phyloP scores from a whole-genome alignment of 1,139 yeast species.

The Hyphopichia fennica region DNA sequence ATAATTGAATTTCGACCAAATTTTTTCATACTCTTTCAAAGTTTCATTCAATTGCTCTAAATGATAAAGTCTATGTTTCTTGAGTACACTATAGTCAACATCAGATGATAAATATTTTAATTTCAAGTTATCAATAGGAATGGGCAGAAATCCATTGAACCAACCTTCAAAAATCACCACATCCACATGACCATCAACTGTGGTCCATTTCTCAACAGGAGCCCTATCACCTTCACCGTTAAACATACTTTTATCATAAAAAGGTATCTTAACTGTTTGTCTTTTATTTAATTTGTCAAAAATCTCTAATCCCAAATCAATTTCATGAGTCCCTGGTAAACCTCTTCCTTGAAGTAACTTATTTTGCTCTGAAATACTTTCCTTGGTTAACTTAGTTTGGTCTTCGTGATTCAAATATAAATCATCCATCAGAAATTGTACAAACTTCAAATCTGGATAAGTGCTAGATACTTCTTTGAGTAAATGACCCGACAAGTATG shows the following conservation, averaged over 20 bases:
- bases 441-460: slow-evolving; percentile 44
- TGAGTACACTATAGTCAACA: slow-evolving; percentile 18
- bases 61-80: slow-evolving; percentile 24
- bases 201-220: slow-evolving; percentile 36
- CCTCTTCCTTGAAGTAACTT: slow-evolving; percentile 75
- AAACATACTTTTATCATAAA: slow-evolving; percentile 75
- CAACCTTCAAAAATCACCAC: slow-evolving; percentile 88
- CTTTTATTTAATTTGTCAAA: slow-evolving; percentile 16
- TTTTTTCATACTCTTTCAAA: slow-evolving; percentile 46
- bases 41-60: slow-evolving; percentile 48
- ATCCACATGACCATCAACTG: slow-evolving; percentile 45
- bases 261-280: slow-evolving; percentile 52
- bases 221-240: slow-evolving; percentile 79
- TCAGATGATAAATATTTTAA: slow-evolving; percentile 21
- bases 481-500: slow-evolving; percentile 58
- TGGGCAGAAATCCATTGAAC: slow-evolving; percentile 77
- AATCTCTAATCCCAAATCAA: slow-evolving; percentile 23
- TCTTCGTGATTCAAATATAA: slow-evolving; percentile 68
- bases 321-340: slow-evolving; percentile 92
- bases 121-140: slow-evolving; percentile 20
- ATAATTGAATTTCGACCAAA: slow-evolving; percentile 62
- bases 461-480: slow-evolving; percentile 29
- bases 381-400: slow-evolving; percentile 46
- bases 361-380: slow-evolving; percentile 36
- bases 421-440: slow-evolving; percentile 81